A percentile compares a stretch with the other conserved stretches of the same genome.
These are phyloP conservation scores for Aureobasidium sp. DNA, from an alignment of 2,329 filamentous ascomycete species.

Conservation along the genomic window DNA sequence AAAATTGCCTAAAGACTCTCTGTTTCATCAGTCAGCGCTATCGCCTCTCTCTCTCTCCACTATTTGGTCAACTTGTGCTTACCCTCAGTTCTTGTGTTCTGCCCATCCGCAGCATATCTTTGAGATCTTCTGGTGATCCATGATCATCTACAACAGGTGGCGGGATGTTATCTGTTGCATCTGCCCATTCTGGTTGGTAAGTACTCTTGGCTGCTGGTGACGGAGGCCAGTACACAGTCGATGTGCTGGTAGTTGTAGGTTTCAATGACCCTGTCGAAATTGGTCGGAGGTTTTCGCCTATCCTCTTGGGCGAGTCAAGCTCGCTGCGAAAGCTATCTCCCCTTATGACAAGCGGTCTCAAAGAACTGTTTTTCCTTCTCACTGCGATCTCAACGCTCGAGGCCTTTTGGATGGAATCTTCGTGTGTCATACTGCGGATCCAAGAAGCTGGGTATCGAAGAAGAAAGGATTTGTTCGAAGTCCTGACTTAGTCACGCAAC, in stretches of 20 bases:
- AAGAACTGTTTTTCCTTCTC: not conserved
- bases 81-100: constrained; percentile 42
- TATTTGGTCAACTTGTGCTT: not conserved
- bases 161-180: not conserved
- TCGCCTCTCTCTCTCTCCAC: too few species aligned
- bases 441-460: not conserved
- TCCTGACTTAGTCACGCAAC: too few species aligned
- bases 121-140: constrained; percentile 26
- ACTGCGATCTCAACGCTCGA: not conserved
- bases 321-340: not conserved
- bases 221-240: not conserved
- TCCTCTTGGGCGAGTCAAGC: not conserved
- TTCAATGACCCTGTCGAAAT: not conserved
- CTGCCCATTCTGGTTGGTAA: not conserved
- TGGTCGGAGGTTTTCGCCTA: not conserved
- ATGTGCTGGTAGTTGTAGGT: not conserved
- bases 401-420: not conserved
- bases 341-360: not conserved
- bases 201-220: not conserved
- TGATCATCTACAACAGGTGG: not conserved
- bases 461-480: not conserved
- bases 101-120: constrained; percentile 42
- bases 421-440: not conserved
- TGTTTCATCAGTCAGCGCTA: constrained; percentile 14
- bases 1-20: constrained; percentile 44